Evolutionary conservation across 192 early-diverging fungal genomes (phyloP).

Genomic region (Gonapodya sp.): DNA sequence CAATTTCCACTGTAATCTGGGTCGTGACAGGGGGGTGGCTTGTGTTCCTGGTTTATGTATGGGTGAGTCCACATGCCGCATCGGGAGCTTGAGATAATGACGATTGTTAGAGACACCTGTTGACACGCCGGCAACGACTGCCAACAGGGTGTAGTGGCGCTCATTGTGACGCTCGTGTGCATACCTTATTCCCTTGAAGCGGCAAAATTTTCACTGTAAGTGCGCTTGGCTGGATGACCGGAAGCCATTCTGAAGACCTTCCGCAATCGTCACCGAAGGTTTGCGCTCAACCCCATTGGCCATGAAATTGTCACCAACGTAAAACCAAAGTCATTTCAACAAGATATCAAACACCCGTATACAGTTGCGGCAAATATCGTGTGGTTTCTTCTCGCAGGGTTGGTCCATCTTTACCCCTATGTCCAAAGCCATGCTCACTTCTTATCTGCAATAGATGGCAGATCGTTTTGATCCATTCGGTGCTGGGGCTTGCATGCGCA

Average conservation of each 20-base stretch:
- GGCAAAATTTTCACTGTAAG: not conserved
- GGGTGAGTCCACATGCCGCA: not conserved
- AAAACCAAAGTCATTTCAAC: not conserved
- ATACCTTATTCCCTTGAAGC: not conserved
- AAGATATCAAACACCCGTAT: not conserved
- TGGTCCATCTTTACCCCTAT: not conserved
- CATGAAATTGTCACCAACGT: not conserved
- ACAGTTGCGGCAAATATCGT: not conserved
- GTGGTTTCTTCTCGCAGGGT: not conserved
- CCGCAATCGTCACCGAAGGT: not conserved
- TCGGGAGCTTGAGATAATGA: too few relatives aligned
- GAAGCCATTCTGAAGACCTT: not conserved
- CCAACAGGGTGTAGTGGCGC: not conserved
- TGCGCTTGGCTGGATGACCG: not conserved
- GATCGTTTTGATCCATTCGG: not conserved
- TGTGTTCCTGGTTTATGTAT: not conserved
- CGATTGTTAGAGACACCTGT: too few relatives aligned
- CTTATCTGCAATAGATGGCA: not conserved
- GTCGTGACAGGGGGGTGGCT: not conserved
- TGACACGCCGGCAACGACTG: not conserved
- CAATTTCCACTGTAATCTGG: not conserved
- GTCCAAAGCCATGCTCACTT: not conserved
- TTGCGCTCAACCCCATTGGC: not conserved
- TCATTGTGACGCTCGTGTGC: not conserved
- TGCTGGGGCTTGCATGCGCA: not conserved